phyloP scores from a whole-genome alignment of 2,329 filamentous ascomycete genomes.

The Dothidotthia symphoricarpi region DNA sequence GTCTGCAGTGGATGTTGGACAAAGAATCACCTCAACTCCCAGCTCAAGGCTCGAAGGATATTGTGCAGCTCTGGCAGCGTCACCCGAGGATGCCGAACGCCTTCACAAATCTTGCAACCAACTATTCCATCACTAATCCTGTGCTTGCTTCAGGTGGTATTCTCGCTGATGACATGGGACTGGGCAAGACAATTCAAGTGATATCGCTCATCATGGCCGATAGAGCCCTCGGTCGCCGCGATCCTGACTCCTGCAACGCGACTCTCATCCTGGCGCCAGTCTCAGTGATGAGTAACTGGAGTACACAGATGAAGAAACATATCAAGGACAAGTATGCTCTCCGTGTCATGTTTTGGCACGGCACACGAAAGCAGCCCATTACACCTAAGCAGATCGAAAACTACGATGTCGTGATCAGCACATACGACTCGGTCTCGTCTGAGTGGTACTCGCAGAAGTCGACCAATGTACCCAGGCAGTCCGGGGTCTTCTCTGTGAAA shows the following conservation, averaged over 20 bases:
- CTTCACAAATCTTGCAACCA: conserved; percentile 70
- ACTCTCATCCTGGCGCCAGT: conserved; percentile 81
- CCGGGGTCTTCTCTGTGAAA: conserved; percentile 58
- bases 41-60: conserved; percentile 55
- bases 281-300: conserved; percentile 89
- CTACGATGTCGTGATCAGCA: conserved; percentile 78
- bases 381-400: conserved; percentile 57
- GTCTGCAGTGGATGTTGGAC: conserved; percentile 75
- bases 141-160: conserved; percentile 75
- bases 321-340: conserved; percentile 63
- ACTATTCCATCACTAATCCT: conserved; percentile 62
- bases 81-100: conserved; percentile 37
- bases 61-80: conserved; percentile 76
- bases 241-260: conserved; percentile 43
- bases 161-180: conserved; percentile 87
- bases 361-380: conserved; percentile 53
- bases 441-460: conserved; percentile 58
- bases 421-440: conserved; percentile 71
- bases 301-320: conserved; percentile 72
- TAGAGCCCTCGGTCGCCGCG: conserved; percentile 24
- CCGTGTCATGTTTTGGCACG: conserved; percentile 73
- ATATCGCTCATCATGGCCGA: conserved; percentile 74
- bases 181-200: conserved; percentile 84
- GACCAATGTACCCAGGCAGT: conserved; percentile 29
- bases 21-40: conserved; percentile 73